Evolutionary conservation across 257 asterid species (phyloP).

Genomic region (Solanum medicagineum): DNA sequence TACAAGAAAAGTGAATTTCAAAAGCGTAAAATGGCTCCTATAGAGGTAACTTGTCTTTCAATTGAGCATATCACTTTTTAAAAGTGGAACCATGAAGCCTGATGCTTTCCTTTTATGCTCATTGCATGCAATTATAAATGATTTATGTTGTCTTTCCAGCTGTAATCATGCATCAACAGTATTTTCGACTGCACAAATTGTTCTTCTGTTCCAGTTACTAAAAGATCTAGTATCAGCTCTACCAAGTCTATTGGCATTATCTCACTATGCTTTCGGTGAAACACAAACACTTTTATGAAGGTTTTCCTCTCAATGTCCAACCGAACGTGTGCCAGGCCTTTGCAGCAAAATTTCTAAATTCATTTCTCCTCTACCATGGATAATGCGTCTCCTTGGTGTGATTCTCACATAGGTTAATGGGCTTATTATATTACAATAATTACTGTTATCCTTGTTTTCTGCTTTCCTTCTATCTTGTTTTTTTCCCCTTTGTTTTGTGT

Average conservation of each 20-base stretch:
- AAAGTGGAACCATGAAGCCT: not conserved
- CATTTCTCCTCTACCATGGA: not conserved
- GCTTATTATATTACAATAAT: not conserved
- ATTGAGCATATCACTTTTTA: not conserved
- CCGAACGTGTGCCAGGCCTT: not conserved
- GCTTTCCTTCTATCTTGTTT: not conserved
- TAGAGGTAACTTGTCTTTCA: constrained; percentile 38
- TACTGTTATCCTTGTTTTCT: not conserved
- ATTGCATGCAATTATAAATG: not conserved
- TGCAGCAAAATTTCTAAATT: not conserved
- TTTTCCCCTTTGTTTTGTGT: not conserved
- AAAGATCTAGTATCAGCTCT: not conserved
- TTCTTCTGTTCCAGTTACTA: not conserved
- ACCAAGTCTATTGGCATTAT: not conserved
- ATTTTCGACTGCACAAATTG: not conserved
- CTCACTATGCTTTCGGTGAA: not conserved
- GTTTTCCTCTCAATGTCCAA: not conserved
- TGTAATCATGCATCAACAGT: not conserved
- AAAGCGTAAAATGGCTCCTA: constrained; percentile 55
- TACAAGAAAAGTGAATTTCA: constrained; percentile 64
- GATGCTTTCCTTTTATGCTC: not conserved
- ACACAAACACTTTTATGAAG: not conserved
- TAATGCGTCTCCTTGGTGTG: not conserved
- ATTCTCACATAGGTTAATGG: not conserved
- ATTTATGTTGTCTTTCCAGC: not conserved